Base-by-base conservation (phyloP, 2,329 filamentous ascomycete species). In the Arthroderma uncinatum region DNA sequence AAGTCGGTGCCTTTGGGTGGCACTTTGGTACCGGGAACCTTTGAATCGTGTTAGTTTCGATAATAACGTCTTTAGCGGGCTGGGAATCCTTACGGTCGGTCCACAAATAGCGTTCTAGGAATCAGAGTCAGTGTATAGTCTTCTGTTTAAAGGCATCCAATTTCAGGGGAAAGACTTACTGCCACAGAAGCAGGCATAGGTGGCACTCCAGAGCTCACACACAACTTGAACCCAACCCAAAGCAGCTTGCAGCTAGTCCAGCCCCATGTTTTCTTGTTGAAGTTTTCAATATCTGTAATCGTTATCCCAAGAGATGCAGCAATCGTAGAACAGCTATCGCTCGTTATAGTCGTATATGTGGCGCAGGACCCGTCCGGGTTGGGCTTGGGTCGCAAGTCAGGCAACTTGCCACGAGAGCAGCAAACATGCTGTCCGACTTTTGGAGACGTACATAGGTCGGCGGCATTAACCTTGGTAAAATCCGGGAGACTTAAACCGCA, bases 61-160 rank as follows among this genome's bases (percentile, higher is more conserved):
- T n/a, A n/a, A n/a, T n/a, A n/a, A n/a, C n/a, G n/a, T n/a, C n/a
- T n/a, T n/a, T n/a, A n/a, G n/a, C n/a, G n/a, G n/a, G n/a, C n/a
- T n/a, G n/a, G n/a, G n/a, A n/a, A n/a, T n/a, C n/a, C n/a, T n/a
- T n/a, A n/a, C n/a, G n/a, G n/a, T n/a, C 0, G 78, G 78, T 0
- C 79, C 78, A 62, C 78, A 79, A 0, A 71, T 60, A 8, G 73
- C 73, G 53, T n/a, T n/a, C n/a, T n/a, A n/a, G n/a, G n/a, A n/a
- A n/a, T n/a, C n/a, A n/a, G n/a, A n/a, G n/a, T n/a, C n/a, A n/a
- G n/a, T n/a, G n/a, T n/a, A n/a, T n/a, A n/a, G n/a, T n/a, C n/a
- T n/a, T n/a, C n/a, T n/a, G n/a, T 71, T 69, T n/a, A n/a, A n/a
- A n/a, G n/a, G n/a, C n/a, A n/a, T n/a, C n/a, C n/a, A n/a, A n/a